Evolutionary conservation across 257 asterid species (phyloP).

Genomic region (Solanum megistacrolobum): DNA sequence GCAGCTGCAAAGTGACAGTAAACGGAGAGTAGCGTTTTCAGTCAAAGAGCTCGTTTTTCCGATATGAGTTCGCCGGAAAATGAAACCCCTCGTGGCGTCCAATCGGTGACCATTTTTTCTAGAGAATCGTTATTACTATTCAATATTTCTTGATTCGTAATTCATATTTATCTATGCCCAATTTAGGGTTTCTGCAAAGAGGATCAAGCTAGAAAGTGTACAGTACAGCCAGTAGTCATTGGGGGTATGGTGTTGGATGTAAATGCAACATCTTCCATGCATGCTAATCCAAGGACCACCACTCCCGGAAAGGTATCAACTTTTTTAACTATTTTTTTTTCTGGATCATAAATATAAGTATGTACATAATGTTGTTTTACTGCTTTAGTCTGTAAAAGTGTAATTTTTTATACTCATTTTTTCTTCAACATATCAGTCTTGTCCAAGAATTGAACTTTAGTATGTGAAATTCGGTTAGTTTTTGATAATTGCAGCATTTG

Average conservation of each 20-base stretch:
- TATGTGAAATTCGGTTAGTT: neutral
- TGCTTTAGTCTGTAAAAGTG: neutral
- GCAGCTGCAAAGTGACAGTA: neutral
- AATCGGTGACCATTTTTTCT: neutral
- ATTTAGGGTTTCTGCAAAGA: constrained; percentile 6
- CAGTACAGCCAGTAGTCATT: constrained; percentile 50
- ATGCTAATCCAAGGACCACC: constrained; percentile 67
- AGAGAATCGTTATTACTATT: neutral
- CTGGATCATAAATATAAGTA: neutral
- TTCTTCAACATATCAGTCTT: neutral
- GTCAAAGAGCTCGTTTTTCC: neutral
- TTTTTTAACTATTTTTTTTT: neutral
- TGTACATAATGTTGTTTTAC: neutral
- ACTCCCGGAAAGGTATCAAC: constrained; percentile 79
- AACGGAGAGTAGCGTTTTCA: neutral
- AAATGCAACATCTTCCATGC: constrained; percentile 50
- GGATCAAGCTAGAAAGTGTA: neutral
- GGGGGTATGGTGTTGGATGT: constrained; percentile 96
- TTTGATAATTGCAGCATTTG: neutral
- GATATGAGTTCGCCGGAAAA: neutral
- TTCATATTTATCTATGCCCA: neutral
- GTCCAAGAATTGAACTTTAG: neutral
- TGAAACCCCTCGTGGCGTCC: neutral
- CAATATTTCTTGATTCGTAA: neutral
- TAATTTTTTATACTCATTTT: neutral